Base-by-base conservation (phyloP, 2,329 filamentous ascomycete genomes). In the Aspergillus japonicus region DNA sequence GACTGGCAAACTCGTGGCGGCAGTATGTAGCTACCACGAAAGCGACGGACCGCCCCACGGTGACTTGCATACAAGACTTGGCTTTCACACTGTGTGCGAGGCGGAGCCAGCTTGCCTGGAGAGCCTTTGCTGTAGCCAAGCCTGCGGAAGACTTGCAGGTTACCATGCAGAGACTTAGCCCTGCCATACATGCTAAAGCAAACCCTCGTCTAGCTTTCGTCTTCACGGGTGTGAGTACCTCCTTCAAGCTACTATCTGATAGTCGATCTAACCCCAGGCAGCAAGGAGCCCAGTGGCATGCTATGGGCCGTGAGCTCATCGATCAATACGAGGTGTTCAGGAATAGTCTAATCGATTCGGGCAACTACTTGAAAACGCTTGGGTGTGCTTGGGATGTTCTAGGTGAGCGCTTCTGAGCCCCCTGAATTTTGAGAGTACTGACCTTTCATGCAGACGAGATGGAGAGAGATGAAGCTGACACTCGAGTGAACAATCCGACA, bases 271-370 rank as follows among this genome's bases (percentile, higher is more conserved):
- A 59, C 7, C 5, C 21, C 54, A 11, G 10, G 16, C 35, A 60
- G 42, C 70, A 73, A 58, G 70, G 70, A 39, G 70, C 70, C 24
- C 69, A 72, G 33, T 73, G 69, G 69, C 44, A 60, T 56, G 59
- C 59, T 12, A 72, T 73, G 70, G 71, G 70, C 1, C n/a, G 55
- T 12, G 61, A 68, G 51, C 54, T 71, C 12, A 33, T 71, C 5
- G 12, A 49, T 33, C 23, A 33, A 2, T 67, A 67, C 57, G 55
- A 62, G 2, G 52, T 55, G 2, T 70, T 69, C 33, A 29, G 29
- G 1, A 23, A 56, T 2, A 59, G 50, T 7, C 33, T 68, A 11
- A 19, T 53, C 29, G 53, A 64, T 16, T 60, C 58, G 0, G 29
- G 58, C 11, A 23, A 50, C n/a, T 61, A 60, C 23, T 57, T 69